Evolutionary conservation across 257 asterid genomes (phyloP), one percentile per base, ranked within the genome.

Genomic region (Craterostigma plantagineum): DNA sequence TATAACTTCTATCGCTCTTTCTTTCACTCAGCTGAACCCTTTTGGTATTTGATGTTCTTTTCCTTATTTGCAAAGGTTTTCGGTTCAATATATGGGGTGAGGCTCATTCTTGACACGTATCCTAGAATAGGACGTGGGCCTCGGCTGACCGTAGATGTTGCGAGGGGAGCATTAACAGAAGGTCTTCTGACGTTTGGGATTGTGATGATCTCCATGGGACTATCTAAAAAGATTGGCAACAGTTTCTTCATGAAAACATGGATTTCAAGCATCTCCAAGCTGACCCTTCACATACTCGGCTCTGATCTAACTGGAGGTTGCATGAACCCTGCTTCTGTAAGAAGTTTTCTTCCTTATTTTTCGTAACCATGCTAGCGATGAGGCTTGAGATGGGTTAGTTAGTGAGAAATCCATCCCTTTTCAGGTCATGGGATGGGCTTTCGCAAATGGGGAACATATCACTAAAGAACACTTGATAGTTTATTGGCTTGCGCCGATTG

Each of bases 381-480:
- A 16, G 23, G n/a, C 35, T 4, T 14, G 18, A 15, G 34, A 7
- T 34, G 45, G n/a, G n/a, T n/a, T n/a, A n/a, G n/a, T n/a, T 30
- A 40, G 48, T 11, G 42, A 46, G 18, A 16, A 5, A 36, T 36
- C 42, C n/a, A n/a, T n/a, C n/a, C n/a, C n/a, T 51, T 48, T 35
- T 45, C 43, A 83, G 95, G 95, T 70, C n/a, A 75, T 85, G 80
- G 94, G 96, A 7, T 85, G 96, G 96, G 94, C 96, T 18, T 85
- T 74, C 59, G 91, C 92, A 27, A 67, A 67, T 37, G 85, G 90
- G 35, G 72, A 85, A 48, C 90, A 81, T 38, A 54, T 72, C 48
- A 73, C 79, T 42, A 77, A 74, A 63, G 92, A 77, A 73, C 92
- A 85, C 57, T 48, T 81, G 42, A 56, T 77, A 12, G 96, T 81